These are phyloP conservation scores for Picochlorum sp. DNA, from an alignment of 139 green algal species.

Conservation along the genomic window DNA sequence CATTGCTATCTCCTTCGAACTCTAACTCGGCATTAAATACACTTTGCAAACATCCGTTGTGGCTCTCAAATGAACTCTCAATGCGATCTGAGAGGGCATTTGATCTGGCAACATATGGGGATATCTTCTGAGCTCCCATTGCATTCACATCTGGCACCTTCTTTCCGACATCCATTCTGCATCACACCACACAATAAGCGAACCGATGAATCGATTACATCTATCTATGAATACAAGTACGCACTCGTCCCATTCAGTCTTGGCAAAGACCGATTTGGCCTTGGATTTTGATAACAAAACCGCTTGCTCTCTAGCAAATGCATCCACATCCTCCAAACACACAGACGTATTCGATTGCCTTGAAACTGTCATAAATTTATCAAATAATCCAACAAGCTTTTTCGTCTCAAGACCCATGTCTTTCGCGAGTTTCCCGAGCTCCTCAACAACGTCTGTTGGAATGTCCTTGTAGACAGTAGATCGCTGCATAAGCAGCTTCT, in stretches of 20 bases:
- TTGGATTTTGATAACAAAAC: not conserved
- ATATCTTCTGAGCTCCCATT: conserved; percentile 13
- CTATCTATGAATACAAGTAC: conserved; percentile 8
- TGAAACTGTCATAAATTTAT: conserved; percentile 30
- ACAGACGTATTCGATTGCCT: conserved; percentile 2
- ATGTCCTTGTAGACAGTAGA: conserved; percentile 25
- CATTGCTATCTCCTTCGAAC: not conserved
- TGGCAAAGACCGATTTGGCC: conserved; percentile 6
- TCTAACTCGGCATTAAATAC: not conserved
- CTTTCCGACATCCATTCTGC: not conserved
- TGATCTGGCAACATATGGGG: conserved; percentile 16
- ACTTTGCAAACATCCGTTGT: not conserved
- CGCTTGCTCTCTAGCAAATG: conserved; percentile 7
- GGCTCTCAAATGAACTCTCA: not conserved
- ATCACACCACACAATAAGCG: too few relatives aligned
- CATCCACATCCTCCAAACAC: conserved; percentile 12
- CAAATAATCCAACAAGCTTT: conserved; percentile 15
- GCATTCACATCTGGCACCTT: not conserved
- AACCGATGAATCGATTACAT: conserved; percentile 3
- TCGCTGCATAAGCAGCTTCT: not conserved
- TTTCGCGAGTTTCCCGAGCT: conserved; percentile 5
- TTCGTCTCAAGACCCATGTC: conserved; percentile 16
- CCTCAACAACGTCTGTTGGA: conserved; percentile 3
- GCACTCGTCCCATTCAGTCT: conserved; percentile 10
- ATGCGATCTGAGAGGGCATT: not conserved